Evolutionary conservation across 108 stramenopile species (phyloP), one percentile per base, ranked within the genome.

Genomic region (Thalassiosira profunda): DNA sequence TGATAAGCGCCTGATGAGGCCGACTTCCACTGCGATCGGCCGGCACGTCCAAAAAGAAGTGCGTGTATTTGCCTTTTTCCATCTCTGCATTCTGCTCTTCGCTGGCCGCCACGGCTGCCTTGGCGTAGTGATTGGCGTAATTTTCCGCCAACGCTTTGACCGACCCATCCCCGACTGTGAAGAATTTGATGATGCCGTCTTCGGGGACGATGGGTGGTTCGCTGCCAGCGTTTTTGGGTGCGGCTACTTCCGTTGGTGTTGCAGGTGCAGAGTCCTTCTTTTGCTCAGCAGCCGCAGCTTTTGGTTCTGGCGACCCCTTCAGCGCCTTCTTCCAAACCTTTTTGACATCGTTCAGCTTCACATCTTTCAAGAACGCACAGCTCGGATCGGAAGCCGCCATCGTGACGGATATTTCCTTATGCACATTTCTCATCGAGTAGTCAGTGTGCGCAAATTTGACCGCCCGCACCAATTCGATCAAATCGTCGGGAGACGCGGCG

Each of bases 321-420:
- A 86, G 20, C 1, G 86, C 88, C 67, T 85, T 86, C 71, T 86
- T 89, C 88, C 88, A 89, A 9, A 81, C 82, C 58, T 87, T 89
- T 59, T 87, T 85, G 60, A 89, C 84, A 46, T 89, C 82, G 44
- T 84, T 81, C 18, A 87, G 59, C 41, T 54, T 45, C 36, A 87
- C 62, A 21, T 63, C 37, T 28, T 72, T 63, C 29, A 82, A 41
- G 51, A 83, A 85, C 25, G 69, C 44, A 41, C 59, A 80, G 2
- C 61, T 45, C 31, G 38, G 31, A 37, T 68, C 67, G 12, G 75
- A 68, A 47, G 58, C 51, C 11, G 67, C 40, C 52, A 85, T 65
- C 11, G 73, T 64, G 10, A 53, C 42, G 1, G 82, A 61, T 18
- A 89, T 89, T 67, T 89, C 88, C 7, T 55, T 58, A 58, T 89